Evolutionary conservation across 345 rosid species (phyloP).

Genomic region (Draba incana): DNA sequence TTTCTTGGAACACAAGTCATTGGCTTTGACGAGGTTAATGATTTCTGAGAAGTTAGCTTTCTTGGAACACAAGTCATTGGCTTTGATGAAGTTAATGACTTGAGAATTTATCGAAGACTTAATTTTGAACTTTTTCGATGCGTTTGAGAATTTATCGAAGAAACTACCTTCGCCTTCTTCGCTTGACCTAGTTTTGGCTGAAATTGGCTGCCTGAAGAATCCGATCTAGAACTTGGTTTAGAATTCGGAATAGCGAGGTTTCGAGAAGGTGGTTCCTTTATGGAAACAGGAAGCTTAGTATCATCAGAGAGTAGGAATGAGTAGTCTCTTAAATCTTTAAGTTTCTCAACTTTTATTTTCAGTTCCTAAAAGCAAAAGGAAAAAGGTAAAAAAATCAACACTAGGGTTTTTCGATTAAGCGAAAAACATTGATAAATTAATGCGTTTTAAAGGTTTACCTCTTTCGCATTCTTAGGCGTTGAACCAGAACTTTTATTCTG

Average conservation of each 20-base stretch:
- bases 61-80: no score
- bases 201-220: slow-evolving; percentile 36
- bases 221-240: slow-evolving; percentile 13
- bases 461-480: slow-evolving; percentile 48
- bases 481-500: slow-evolving; percentile 52
- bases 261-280: slow-evolving; percentile 45
- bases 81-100: no score
- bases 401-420: not conserved
- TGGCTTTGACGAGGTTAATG: slow-evolving; percentile 43
- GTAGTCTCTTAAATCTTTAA: slow-evolving; percentile 78
- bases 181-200: not conserved
- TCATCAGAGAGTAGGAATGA: slow-evolving; percentile 78
- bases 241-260: slow-evolving; percentile 37
- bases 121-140: slow-evolving; percentile 36
- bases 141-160: slow-evolving; percentile 26
- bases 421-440: not conserved
- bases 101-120: no score
- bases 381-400: not conserved
- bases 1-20: slow-evolving; percentile 41
- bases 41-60: slow-evolving; percentile 28
- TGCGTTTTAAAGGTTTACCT: slow-evolving; percentile 32
- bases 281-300: slow-evolving; percentile 58
- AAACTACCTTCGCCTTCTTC: not conserved
- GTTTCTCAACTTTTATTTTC: slow-evolving; percentile 60
- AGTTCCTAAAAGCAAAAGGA: not conserved